A percentile compares a stretch with the other conserved stretches of the same genome.
These are phyloP conservation scores for Allium fistulosum DNA, from an alignment of 106 monocot species.

Conservation along the genomic window DNA sequence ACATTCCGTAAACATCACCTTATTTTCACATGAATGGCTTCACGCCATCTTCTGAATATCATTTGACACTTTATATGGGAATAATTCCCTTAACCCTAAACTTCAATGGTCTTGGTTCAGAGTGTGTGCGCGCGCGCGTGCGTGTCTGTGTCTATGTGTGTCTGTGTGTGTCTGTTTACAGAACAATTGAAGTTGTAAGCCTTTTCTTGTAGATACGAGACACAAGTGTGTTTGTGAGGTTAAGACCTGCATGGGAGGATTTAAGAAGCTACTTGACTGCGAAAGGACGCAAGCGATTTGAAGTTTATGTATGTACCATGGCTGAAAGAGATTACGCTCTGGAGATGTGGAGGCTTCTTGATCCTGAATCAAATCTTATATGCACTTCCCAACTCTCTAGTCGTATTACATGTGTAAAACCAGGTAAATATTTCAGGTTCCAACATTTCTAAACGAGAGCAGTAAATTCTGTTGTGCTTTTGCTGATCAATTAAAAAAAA, in stretches of 20 bases:
- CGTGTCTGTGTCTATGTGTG: background rate
- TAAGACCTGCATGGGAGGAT: slow-evolving; percentile 95
- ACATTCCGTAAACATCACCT: too few relatives aligned
- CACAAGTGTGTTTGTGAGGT: slow-evolving; percentile 87
- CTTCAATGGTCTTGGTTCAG: too few relatives aligned
- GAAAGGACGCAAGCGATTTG: slow-evolving; percentile 94
- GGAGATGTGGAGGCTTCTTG: slow-evolving; percentile 99
- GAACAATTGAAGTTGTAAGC: background rate
- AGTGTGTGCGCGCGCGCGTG: background rate
- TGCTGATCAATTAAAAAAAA: too few relatives aligned
- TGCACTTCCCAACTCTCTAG: slow-evolving; percentile 47
- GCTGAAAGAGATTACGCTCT: slow-evolving; percentile 97
- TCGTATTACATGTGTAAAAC: slow-evolving; percentile 84
- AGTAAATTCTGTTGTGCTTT: too few relatives aligned
- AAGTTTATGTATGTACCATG: slow-evolving; percentile 98
- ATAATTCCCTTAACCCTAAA: background rate
- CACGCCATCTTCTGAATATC: background rate
- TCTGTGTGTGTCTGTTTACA: background rate
- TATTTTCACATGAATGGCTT: background rate
- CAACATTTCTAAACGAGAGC: too few relatives aligned
- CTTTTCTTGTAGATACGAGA: slow-evolving; percentile 52
- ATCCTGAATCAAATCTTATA: slow-evolving; percentile 78
- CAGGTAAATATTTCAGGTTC: slow-evolving; percentile 39
- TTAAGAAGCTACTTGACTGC: slow-evolving; percentile 87
- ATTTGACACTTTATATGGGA: background rate